Conservation (phyloP, 768 basidiomycete genomes). For the Tremella mesenterica region DNA sequence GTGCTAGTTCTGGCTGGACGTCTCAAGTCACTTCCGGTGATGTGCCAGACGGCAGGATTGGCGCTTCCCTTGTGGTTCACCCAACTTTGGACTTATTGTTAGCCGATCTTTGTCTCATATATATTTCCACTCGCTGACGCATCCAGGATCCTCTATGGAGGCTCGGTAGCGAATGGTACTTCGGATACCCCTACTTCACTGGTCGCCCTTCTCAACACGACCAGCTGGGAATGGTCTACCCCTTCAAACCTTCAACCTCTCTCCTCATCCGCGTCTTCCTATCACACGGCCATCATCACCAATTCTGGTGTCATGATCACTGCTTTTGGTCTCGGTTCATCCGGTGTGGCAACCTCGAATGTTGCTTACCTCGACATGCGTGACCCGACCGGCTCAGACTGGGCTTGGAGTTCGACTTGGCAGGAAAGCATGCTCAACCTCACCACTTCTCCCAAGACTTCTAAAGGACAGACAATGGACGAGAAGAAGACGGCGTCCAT, state of each 20-base stretch:
- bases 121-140: neutral
- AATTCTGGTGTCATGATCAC: conserved; percentile 42
- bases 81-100: conserved; percentile 34
- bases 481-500: conserved; percentile 22
- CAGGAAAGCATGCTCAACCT: conserved; percentile 26
- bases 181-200: conserved; percentile 24
- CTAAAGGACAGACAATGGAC: conserved; percentile 1
- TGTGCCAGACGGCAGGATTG: conserved; percentile 33
- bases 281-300: conserved; percentile 41
- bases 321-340: conserved; percentile 35
- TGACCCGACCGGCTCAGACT: conserved; percentile 22
- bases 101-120: conserved; percentile 1
- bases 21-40: conserved; percentile 31
- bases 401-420: conserved; percentile 42
- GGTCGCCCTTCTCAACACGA: conserved; percentile 39
- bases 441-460: neutral
- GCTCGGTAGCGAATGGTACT: conserved; percentile 17
- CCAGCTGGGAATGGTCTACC: conserved; percentile 38
- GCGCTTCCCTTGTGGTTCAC: conserved; percentile 39
- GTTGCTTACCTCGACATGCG: conserved; percentile 42
- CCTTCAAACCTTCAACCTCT: conserved; percentile 41
- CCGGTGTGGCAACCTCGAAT: conserved; percentile 24
- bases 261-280: conserved; percentile 30
- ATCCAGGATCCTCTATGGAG: conserved; percentile 37
- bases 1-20: conserved; percentile 26